Evolutionary conservation across 2,329 filamentous ascomycete genomes (phyloP).

Genomic region (Thielaviopsis cerberus): DNA sequence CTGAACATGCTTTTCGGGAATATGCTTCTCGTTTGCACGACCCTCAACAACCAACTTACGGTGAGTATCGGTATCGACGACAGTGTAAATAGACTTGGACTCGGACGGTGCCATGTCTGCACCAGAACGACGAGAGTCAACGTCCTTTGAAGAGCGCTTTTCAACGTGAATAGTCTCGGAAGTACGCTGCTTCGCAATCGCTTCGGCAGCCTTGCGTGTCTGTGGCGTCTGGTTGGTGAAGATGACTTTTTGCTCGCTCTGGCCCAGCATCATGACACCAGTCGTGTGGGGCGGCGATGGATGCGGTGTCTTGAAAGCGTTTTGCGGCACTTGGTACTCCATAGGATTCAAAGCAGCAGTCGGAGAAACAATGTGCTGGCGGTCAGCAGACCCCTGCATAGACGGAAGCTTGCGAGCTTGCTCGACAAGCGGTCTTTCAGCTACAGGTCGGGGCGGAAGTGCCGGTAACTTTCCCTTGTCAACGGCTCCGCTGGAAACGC

Average conservation of each 20-base stretch:
- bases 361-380: background rate
- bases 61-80: background rate
- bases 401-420: background rate
- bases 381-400: background rate
- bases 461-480: background rate
- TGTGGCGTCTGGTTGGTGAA: background rate
- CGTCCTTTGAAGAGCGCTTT: background rate
- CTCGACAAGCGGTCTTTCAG: background rate
- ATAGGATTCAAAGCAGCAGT: constrained; percentile 32
- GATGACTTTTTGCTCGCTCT: background rate
- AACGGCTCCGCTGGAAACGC: background rate
- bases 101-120: background rate
- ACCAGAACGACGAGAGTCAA: background rate
- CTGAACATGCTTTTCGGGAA: background rate
- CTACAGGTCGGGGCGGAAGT: background rate
- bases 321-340: constrained; percentile 35
- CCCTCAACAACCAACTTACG: background rate
- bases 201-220: background rate
- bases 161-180: background rate
- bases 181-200: background rate
- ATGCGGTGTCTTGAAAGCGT: constrained; percentile 30
- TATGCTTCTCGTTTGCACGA: background rate
- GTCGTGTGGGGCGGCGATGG: constrained; percentile 22
- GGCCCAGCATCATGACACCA: constrained; percentile 23
- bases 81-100: background rate